Evolutionary conservation across 441 rosid genomes (phyloP).

Genomic region (Arabidopsis lyrata): DNA sequence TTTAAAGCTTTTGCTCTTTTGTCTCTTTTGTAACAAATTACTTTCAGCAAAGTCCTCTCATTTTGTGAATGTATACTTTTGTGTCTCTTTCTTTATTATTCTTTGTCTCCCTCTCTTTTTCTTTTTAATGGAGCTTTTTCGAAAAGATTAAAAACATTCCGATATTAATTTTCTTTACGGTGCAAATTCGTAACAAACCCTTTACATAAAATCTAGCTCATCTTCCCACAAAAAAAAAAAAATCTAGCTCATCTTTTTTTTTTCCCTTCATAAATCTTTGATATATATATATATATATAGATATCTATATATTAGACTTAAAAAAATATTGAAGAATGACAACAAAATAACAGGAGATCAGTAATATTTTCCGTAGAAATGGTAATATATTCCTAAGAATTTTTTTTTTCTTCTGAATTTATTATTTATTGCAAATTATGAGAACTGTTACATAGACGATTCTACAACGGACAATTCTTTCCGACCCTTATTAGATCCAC

Average conservation of each 20-base stretch:
- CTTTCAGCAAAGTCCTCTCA: constrained; percentile 40
- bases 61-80: constrained; percentile 41
- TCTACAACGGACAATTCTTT: no score
- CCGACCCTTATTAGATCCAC: no score
- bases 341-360: neutral
- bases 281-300: no score
- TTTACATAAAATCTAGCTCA: neutral
- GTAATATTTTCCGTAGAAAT: neutral
- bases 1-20: constrained; percentile 17
- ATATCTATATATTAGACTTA: neutral
- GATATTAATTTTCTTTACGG: constrained; percentile 22
- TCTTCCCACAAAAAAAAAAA: no score
- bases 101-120: constrained; percentile 6
- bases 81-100: constrained; percentile 31
- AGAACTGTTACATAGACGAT: no score
- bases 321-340: neutral
- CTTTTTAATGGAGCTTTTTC: constrained; percentile 5
- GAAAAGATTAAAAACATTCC: neutral
- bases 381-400: neutral
- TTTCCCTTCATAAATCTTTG: neutral
- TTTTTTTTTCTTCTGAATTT: no score
- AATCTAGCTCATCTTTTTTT: neutral
- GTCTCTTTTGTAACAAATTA: constrained; percentile 32
- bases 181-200: constrained; percentile 21
- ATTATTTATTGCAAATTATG: no score